Evolutionary conservation across 148 eudicot species (phyloP), one percentile per base, ranked within the genome.

Genomic region (Gaultheria prostrata): DNA sequence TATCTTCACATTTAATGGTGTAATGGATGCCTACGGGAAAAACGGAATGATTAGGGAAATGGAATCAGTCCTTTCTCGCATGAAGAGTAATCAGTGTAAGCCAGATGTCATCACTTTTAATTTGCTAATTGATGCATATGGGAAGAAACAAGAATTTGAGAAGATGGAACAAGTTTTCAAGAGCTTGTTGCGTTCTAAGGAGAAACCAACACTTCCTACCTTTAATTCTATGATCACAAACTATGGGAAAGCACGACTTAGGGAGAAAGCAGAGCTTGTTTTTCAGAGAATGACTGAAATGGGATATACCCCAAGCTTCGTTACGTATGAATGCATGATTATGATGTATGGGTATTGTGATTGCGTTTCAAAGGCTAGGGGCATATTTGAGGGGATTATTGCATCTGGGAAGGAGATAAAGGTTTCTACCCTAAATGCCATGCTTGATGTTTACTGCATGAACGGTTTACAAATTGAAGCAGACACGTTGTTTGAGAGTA

Each of bases 11-110:
- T 94, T 88, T 82, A 97, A 97, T 61, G 99, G 98, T 21, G 93
- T 97, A 61, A 94, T 97, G 98, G 99, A 97, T 88, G 99, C 92
- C 8, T 97, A 92, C 88, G 99, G 99, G 43, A 97, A 97, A 88
- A 91, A 92, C 51, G 98, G 99, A 83, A 92, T 94, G 99, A 93
- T 97, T 14, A 87, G 88, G 81, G 99, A 97, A 88, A 97, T 94
- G 99, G 98, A 97, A 88, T 73, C 78, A 12, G 90, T 92, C 59
- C 91, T 97, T 63, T 72, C 96, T 20, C 92, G 87, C 14, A 97
- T 94, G 99, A 97, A 91, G 85, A 90, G 88, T 84, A 83, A 86
- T 79, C 93, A 92, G 80, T 86, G 94, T 78, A 97, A 91, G 85
- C 97, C 99, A n/a, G 94, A 94, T 80, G 78, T 89, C 54, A 94